Percentiles rank a stretch among this genome's conserved stretches.
These are phyloP conservation scores for Pugionium cornutum DNA, from an alignment of 345 rosid genomes.

Conservation along the genomic window DNA sequence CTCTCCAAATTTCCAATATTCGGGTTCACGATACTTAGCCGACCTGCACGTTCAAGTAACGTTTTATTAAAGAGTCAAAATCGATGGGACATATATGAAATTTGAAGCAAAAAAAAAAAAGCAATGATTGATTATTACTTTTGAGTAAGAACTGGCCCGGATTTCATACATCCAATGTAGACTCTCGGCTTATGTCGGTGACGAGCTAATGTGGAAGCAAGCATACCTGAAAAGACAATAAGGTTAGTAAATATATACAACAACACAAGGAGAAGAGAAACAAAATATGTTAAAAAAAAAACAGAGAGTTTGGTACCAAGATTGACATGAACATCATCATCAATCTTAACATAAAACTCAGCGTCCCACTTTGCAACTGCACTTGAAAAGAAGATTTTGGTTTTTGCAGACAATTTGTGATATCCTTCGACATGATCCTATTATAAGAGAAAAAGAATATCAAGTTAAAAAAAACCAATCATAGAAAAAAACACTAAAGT, in stretches of 20 bases:
- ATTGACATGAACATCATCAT: slow-evolving; percentile 98
- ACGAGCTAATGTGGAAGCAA: slow-evolving; percentile 77
- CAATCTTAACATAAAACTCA: slow-evolving; percentile 88
- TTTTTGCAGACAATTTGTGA: slow-evolving; percentile 89
- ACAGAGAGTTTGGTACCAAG: slow-evolving; percentile 56
- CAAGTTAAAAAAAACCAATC: slow-evolving; percentile 11
- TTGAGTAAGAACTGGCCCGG: slow-evolving; percentile 91
- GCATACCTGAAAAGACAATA: slow-evolving; percentile 50
- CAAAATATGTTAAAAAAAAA: neutral
- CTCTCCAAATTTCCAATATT: slow-evolving; percentile 97
- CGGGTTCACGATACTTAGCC: slow-evolving; percentile 96
- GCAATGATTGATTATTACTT: slow-evolving; percentile 53
- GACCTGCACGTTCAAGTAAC: slow-evolving; percentile 42
- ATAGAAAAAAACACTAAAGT: neutral
- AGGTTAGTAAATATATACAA: slow-evolving; percentile 7
- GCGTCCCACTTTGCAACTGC: slow-evolving; percentile 97
- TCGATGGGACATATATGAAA: neutral
- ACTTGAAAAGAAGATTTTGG: slow-evolving; percentile 83
- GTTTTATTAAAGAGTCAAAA: too few relatives aligned
- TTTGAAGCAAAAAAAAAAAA: neutral
- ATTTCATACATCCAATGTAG: slow-evolving; percentile 96
- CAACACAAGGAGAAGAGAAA: neutral
- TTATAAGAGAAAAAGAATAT: slow-evolving; percentile 6
- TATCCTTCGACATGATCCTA: slow-evolving; percentile 98
- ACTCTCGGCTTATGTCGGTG: slow-evolving; percentile 88